Base-by-base conservation (phyloP, 1,139 yeast genomes). In the Protomyces gravidus region DNA sequence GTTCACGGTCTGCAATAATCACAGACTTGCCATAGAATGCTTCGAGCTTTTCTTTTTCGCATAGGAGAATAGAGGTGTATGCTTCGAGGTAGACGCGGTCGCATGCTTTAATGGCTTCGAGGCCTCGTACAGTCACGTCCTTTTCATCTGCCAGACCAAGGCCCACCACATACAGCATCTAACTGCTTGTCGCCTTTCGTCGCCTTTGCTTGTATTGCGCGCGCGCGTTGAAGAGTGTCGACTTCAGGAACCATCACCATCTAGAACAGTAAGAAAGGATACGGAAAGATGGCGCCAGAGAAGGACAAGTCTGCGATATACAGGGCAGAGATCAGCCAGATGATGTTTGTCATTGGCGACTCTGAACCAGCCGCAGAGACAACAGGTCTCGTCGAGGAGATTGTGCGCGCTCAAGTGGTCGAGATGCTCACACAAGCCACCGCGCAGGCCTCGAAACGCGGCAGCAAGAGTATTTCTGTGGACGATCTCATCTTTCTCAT, bases 271-370 rank as follows among this genome's bases (percentile, higher is more conserved):
- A 30, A 30, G 36, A 30, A 17, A 1, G 45, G 11, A 40, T 2
- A 2, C 23, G 45, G n/a, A 17, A 21, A n/a, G n/a, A n/a, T 19
- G 26, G 15, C 23, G 47, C 42, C 42, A 2, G 47, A 25, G 23
- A 25, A 25, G 47, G 47, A 45, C 32, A 45, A 45, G 48, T 45
- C 42, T 40, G 50, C 58, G 23, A 33, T 53, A 46, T 62, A 62
- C 36, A 50, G 53, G 47, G 55, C 59, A 9, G 73, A 71, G 61
- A 71, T 71, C 57, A 73, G 70, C 59, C 73, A 71, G 75, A 94
- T 92, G 98, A 92, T 92, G 99, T 92, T 94, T 76, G 98, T 92
- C 62, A 81, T 86, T 63, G 99, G 98, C 33, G 97, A 92, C 72
- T 88, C 87, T 66, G 98, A 92, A 67, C 95, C 97, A 1, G 96